Evolutionary conservation across 768 basidiomycete species (phyloP).

Genomic region (Pleurotus sapidus): DNA sequence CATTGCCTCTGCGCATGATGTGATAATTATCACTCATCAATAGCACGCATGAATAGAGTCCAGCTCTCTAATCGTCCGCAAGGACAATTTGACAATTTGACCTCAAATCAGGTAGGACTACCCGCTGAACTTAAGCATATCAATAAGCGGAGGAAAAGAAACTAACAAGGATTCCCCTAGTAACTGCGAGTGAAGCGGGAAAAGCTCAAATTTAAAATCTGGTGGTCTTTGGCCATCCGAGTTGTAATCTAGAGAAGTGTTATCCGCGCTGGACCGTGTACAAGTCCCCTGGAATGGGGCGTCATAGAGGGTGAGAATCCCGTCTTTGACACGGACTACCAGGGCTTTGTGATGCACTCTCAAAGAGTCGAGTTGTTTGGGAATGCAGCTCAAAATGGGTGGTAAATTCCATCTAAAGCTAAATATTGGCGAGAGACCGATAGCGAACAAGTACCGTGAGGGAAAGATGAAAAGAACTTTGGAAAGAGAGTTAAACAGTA

Average conservation of each 20-base stretch:
- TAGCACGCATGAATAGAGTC: too few relatives aligned
- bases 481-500: too few relatives aligned
- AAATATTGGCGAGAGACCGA: too few relatives aligned
- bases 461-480: too few relatives aligned
- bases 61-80: not conserved
- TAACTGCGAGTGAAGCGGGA: conserved; percentile 84
- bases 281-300: not conserved
- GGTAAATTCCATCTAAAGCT: too few relatives aligned
- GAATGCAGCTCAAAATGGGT: too few relatives aligned
- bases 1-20: too few relatives aligned
- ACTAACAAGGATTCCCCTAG: conserved; percentile 86
- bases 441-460: too few relatives aligned
- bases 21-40: too few relatives aligned
- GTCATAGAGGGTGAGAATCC: not conserved
- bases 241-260: not conserved
- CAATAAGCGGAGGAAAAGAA: conserved; percentile 89
- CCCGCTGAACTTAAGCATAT: conserved; percentile 87
- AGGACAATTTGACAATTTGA: conserved; percentile 31
- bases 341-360: too few relatives aligned
- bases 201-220: conserved; percentile 66
- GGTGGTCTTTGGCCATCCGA: not conserved
- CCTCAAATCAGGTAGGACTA: conserved; percentile 81
- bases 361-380: too few relatives aligned
- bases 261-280: not conserved
- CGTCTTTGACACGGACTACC: conserved; percentile 48